A percentile compares a stretch with the other conserved stretches of the same genome.
phyloP scores from a whole-genome alignment of 306 rosid species.

The Nissolia schottii region DNA sequence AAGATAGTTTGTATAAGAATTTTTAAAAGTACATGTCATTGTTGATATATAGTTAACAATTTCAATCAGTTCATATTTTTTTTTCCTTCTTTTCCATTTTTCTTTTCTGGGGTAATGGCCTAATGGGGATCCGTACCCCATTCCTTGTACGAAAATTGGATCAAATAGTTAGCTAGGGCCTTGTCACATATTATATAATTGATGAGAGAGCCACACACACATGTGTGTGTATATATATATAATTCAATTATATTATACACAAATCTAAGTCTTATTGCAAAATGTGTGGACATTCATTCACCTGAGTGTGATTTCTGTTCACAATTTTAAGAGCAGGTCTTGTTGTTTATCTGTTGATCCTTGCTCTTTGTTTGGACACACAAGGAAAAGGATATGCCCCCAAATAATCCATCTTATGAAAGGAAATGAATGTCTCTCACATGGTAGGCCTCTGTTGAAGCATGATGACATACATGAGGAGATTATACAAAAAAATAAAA shows the following conservation, averaged over 20 bases:
- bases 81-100: not conserved
- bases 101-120: not conserved
- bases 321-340: not conserved
- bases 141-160: constrained; percentile 25
- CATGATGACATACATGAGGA: constrained; percentile 16
- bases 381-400: not conserved
- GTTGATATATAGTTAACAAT: no score
- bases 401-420: constrained; percentile 2
- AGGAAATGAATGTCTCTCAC: constrained; percentile 10
- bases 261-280: not conserved
- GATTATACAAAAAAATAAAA: no score
- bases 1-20: no score
- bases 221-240: no score
- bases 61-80: no score
- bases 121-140: constrained; percentile 36
- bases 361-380: constrained; percentile 7
- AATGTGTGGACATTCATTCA: constrained; percentile 20
- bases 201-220: constrained; percentile 24
- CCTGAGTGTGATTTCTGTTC: not conserved
- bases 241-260: not conserved
- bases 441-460: constrained; percentile 31
- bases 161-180: constrained; percentile 6
- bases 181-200: constrained; percentile 3
- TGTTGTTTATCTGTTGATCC: not conserved
- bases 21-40: no score